Base-by-base conservation (phyloP, 192 early-diverging fungal genomes). In the Neocallimastix lanati region DNA sequence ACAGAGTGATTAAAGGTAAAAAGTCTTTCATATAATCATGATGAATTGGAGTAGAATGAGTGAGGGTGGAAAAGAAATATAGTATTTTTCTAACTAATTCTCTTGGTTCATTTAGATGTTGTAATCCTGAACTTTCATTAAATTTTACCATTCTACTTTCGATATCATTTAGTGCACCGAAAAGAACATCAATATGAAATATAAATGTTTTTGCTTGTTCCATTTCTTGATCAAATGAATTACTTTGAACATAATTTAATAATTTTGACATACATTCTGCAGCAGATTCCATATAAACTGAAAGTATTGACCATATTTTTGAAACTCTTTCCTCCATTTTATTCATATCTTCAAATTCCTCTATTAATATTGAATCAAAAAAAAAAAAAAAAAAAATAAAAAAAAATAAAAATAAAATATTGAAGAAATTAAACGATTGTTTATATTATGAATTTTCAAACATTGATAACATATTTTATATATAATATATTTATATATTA, bases 251-350 rank as follows among this genome's bases (percentile, higher is more conserved):
- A 82, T 94, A 92, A 76, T 96, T 82, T 36, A 99, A 84, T 93
- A 97, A 98, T 78, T 96, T 94, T 28, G 93, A 94, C 78, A 99
- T 97, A 84, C 94, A 97, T 4, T 94, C 92, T 12, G 96, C 96
- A 7, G 94, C 93, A 7, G 94, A 95, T 84, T 99, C 97, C 87
- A 97, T 96, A 88, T 95, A 99, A 13, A 91, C 92, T 14, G 94
- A 94, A 33, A 98, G 87, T 4, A 99, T 94, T 16, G 90, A 90
- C 88, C 96, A 93, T 67, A 99, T 96, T 76, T 91, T 86, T 79
- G 92, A 93, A 21, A 94, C 94, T 84, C 95, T 94, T 82, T 97
- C 93, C 80, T 96, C 94, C 82, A 90, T 94, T 16, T 84, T 85
- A 79, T 38, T 38, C 14, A 14, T 38, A 38, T 38, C 37, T 14